These are phyloP conservation scores for Pulchroboletus neoregius DNA, from an alignment of 1,284 basidiomycete genomes.

Conservation along the genomic window DNA sequence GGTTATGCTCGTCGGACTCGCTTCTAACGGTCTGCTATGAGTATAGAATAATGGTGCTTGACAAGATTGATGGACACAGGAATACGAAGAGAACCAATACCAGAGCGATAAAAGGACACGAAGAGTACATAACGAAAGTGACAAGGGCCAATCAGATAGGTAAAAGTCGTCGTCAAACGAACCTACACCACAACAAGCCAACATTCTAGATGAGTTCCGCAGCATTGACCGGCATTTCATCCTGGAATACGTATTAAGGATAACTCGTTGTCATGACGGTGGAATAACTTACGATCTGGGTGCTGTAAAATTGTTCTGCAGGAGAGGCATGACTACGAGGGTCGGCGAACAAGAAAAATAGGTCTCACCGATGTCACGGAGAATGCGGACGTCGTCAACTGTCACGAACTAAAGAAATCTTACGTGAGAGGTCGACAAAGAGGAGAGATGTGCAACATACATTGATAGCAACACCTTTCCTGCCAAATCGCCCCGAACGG, in stretches of 20 bases:
- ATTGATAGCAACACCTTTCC: conserved; percentile 92
- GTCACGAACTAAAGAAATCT: conserved; percentile 71
- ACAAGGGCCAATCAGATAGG: conserved; percentile 2
- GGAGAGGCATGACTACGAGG: conserved; percentile 16
- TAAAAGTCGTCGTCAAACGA: conserved; percentile 4
- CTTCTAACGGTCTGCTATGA: neutral
- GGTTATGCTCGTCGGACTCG: too few species aligned
- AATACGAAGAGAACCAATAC: conserved; percentile 38
- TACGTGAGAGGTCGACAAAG: conserved; percentile 9
- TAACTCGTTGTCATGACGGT: conserved; percentile 7
- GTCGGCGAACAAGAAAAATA: conserved; percentile 1
- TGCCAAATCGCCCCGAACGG: conserved; percentile 90
- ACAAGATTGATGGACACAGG: conserved; percentile 9
- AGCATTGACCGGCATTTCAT: conserved; percentile 93
- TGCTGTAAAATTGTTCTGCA: conserved; percentile 82
- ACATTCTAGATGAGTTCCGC: conserved; percentile 70
- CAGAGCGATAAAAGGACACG: conserved; percentile 30
- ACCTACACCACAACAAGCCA: neutral
- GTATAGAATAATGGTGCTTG: conserved; percentile 1
- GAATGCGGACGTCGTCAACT: conserved; percentile 84
- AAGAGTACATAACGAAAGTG: conserved; percentile 18
- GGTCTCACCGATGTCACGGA: conserved; percentile 81
- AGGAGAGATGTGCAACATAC: conserved; percentile 40
- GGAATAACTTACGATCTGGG: conserved; percentile 68
- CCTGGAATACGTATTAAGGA: conserved; percentile 41